Conservation (phyloP, 2,329 filamentous ascomycete genomes). For the Aspergillus niger region DNA sequence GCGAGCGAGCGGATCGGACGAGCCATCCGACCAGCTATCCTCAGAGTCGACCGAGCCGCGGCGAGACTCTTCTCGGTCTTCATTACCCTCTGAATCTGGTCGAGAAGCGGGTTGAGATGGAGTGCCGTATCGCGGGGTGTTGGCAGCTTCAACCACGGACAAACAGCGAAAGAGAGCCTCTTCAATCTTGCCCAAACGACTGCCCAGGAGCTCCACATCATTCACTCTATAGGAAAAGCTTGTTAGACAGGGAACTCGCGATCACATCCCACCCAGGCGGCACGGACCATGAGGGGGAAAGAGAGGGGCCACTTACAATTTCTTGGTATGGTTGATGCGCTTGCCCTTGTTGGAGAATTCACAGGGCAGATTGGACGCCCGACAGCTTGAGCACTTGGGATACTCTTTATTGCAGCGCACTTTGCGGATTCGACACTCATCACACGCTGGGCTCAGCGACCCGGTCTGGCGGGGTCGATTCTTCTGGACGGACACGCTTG, state of each 20-base stretch:
- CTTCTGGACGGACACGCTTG: not conserved
- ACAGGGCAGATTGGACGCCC: not conserved
- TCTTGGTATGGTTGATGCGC: not conserved
- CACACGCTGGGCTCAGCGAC: not conserved
- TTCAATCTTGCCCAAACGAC: not conserved
- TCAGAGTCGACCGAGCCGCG: not conserved
- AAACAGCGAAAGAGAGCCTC: not conserved
- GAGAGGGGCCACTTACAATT: not conserved
- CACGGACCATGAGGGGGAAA: not conserved
- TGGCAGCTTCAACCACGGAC: not conserved
- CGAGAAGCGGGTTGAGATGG: not conserved
- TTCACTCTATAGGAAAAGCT: not conserved
- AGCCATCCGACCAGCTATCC: not conserved
- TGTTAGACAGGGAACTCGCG: not conserved
- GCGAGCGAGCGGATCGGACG: not conserved
- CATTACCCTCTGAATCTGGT: not conserved
- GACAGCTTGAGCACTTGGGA: not conserved
- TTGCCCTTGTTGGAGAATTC: constrained; percentile 1
- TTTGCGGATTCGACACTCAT: not conserved
- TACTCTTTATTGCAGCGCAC: constrained; percentile 1
- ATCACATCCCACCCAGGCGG: not conserved
- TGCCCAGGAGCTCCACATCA: not conserved
- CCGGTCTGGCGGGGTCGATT: not conserved
- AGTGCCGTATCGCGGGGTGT: not conserved
- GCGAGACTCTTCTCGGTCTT: not conserved